Conservation (phyloP, 2,329 filamentous ascomycete species). For the Pseudocercospora macadamiae region DNA sequence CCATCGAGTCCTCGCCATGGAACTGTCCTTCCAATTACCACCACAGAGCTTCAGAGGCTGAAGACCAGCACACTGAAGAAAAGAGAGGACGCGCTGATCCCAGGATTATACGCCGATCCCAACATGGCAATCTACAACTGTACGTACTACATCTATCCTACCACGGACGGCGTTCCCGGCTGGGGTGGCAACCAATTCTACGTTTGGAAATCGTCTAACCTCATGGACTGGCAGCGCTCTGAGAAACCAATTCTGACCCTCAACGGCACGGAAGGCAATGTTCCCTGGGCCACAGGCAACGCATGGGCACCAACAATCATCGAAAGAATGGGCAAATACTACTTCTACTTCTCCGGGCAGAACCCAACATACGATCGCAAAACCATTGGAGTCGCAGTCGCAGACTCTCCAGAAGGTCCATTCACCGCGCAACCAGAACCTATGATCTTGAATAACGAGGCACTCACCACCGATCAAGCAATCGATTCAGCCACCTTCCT, state of each 20-base stretch:
- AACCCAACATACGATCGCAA: slow-evolving; percentile 34
- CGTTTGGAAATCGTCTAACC: slow-evolving; percentile 51
- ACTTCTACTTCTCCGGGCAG: slow-evolving; percentile 38
- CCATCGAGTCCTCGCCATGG: slow-evolving; percentile 57
- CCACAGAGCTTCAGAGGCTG: slow-evolving; percentile 43
- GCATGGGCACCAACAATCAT: slow-evolving; percentile 37
- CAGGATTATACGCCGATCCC: slow-evolving; percentile 45
- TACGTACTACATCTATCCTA: slow-evolving; percentile 54
- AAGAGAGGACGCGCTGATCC: slow-evolving; percentile 21
- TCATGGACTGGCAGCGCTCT: slow-evolving; percentile 48
- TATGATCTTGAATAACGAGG: slow-evolving; percentile 35
- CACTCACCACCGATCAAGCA: slow-evolving; percentile 30
- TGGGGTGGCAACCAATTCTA: slow-evolving; percentile 55
- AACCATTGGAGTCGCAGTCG: slow-evolving; percentile 35
- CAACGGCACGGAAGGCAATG: slow-evolving; percentile 50
- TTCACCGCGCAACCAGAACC: slow-evolving; percentile 31
- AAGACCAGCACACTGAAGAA: slow-evolving; percentile 14
- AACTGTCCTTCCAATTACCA: slow-evolving; percentile 57
- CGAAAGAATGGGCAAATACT: slow-evolving; percentile 32
- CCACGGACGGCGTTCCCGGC: slow-evolving; percentile 49
- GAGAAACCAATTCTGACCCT: slow-evolving; percentile 50
- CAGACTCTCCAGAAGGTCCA: slow-evolving; percentile 31
- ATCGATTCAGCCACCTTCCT: slow-evolving; percentile 34
- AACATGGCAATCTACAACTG: slow-evolving; percentile 51
- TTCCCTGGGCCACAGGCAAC: slow-evolving; percentile 44